Evolutionary conservation across 257 asterid genomes (phyloP).

Genomic region (Parsonsia alboflavescens): DNA sequence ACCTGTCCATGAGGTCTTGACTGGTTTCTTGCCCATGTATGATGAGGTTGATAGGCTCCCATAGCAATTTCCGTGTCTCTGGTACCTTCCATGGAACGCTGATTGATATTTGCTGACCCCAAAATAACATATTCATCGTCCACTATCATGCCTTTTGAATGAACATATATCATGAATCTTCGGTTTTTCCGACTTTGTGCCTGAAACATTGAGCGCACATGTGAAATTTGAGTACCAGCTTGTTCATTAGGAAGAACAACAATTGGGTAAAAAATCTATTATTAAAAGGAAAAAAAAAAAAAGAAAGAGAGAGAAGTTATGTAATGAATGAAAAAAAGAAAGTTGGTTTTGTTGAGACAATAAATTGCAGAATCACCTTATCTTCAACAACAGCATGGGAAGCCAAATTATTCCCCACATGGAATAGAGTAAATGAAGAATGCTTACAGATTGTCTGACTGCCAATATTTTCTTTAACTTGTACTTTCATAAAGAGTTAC

Average conservation of each 20-base stretch:
- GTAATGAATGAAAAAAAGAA: too few relatives aligned
- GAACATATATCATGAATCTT: slow-evolving; percentile 97
- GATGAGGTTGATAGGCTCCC: slow-evolving; percentile 95
- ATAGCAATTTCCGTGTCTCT: slow-evolving; percentile 96
- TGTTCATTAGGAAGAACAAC: not conserved
- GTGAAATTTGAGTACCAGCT: not conserved
- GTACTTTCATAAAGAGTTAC: not conserved
- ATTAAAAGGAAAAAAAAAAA: not conserved
- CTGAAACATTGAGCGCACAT: slow-evolving; percentile 36
- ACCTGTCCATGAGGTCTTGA: slow-evolving; percentile 90
- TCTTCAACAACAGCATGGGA: not conserved
- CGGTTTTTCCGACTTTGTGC: slow-evolving; percentile 67
- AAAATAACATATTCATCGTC: slow-evolving; percentile 83
- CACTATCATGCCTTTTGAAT: slow-evolving; percentile 95
- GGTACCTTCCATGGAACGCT: slow-evolving; percentile 89
- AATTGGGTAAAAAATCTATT: not conserved
- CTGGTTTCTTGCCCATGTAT: slow-evolving; percentile 73
- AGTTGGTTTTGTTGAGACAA: not conserved
- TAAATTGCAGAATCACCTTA: not conserved
- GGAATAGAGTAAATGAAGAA: not conserved
- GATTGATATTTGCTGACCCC: slow-evolving; percentile 95
- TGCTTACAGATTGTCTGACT: not conserved
- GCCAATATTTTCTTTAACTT: not conserved
- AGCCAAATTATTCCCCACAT: slow-evolving; percentile 8
- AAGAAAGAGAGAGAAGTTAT: not conserved